A percentile compares a stretch with the other conserved stretches of the same genome.
Conservation (phyloP, 2,329 filamentous ascomycete species). For the Grosmannia serpens region DNA sequence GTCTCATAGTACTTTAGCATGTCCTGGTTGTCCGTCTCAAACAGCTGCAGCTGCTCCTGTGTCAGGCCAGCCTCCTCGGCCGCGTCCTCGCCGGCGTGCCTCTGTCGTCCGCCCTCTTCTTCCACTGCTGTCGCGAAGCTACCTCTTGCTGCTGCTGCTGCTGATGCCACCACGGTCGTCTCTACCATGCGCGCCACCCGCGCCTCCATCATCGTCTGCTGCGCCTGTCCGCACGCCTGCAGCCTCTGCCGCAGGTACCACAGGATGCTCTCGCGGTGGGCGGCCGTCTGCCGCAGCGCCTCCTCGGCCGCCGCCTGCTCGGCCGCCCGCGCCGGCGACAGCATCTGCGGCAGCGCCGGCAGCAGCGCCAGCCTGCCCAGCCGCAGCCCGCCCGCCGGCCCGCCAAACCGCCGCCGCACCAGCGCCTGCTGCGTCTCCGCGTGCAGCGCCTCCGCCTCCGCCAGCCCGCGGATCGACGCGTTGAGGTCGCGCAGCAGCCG, state of each 20-base stretch:
- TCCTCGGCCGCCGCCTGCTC: constrained; percentile 68
- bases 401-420: constrained; percentile 56
- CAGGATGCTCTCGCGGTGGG: constrained; percentile 71
- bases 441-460: constrained; percentile 71
- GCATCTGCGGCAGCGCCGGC: not conserved
- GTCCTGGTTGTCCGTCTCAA: constrained; percentile 84
- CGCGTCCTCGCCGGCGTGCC: constrained; percentile 1
- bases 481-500: constrained; percentile 77
- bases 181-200: constrained; percentile 78
- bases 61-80: constrained; percentile 45
- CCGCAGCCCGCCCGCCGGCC: constrained; percentile 17
- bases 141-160: constrained; percentile 5
- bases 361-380: not conserved
- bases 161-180: constrained; percentile 24
- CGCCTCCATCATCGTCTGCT: constrained; percentile 89
- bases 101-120: constrained; percentile 5
- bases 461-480: constrained; percentile 64
- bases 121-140: not conserved
- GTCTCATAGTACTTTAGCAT: constrained; percentile 91
- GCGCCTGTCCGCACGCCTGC: constrained; percentile 64
- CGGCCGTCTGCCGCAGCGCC: constrained; percentile 50
- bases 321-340: constrained; percentile 27
- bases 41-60: constrained; percentile 80
- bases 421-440: constrained; percentile 63
- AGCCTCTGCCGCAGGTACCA: constrained; percentile 69